Conservation (phyloP, 2,329 filamentous ascomycete genomes). For the Fusarium sp. region DNA sequence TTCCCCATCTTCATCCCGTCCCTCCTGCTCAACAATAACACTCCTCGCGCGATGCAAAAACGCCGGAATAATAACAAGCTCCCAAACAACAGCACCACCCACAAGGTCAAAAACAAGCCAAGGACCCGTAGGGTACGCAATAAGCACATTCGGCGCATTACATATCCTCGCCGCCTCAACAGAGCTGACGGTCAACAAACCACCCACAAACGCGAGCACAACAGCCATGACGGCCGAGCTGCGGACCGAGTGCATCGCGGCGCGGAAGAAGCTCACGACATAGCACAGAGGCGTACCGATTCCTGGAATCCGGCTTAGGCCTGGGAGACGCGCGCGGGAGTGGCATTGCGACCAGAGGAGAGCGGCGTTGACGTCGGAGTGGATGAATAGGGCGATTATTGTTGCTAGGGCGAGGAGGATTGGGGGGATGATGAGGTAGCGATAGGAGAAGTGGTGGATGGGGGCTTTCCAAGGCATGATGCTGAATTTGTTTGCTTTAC, state of each 20-base stretch:
- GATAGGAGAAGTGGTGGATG: constrained; percentile 64
- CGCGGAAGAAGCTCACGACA: constrained; percentile 62
- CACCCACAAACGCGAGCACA: constrained; percentile 58
- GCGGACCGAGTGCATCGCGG: constrained; percentile 56
- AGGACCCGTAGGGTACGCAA: constrained; percentile 52
- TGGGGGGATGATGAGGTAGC: constrained; percentile 63
- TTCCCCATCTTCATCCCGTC: constrained; percentile 26
- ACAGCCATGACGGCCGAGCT: constrained; percentile 55
- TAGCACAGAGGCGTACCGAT: constrained; percentile 62
- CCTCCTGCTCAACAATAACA: constrained; percentile 44
- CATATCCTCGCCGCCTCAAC: constrained; percentile 62
- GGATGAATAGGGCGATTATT: constrained; percentile 54
- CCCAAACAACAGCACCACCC: constrained; percentile 64
- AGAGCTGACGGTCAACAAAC: constrained; percentile 61
- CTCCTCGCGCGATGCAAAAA: constrained; percentile 58
- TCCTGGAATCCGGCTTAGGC: constrained; percentile 57
- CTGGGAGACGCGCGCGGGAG: constrained; percentile 58
- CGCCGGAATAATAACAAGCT: constrained; percentile 62
- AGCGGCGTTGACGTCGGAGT: constrained; percentile 63
- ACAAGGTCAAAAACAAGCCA: constrained; percentile 63
- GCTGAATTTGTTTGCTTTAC: background rate
- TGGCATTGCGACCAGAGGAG: constrained; percentile 67
- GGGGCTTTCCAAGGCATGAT: constrained; percentile 52
- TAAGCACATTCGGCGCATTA: constrained; percentile 50
- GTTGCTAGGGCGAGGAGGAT: constrained; percentile 60